Evolutionary conservation across 176 grass and related monocot species (phyloP), one percentile per base, ranked within the genome.

Genomic region (Oryza glumipatula): DNA sequence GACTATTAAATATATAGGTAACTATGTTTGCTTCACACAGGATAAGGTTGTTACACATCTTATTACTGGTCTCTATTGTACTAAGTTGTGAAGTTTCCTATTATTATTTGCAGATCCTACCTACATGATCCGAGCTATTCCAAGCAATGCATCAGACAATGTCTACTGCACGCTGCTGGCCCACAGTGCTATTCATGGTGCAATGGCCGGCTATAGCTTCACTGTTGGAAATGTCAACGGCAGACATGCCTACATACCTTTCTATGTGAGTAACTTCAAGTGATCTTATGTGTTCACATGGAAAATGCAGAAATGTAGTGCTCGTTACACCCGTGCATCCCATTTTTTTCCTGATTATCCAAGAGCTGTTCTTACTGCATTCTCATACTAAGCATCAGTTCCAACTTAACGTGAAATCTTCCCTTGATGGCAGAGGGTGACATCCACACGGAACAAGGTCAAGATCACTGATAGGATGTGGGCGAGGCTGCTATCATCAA

Each of bases 1-100:
- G 91, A 99, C 92, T 26, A 94, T 99, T 22, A 99, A 99, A 88
- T 99, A 96, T 75, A 99, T 99, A 83, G 96, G 96, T 98, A 94
- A 41, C 56, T 71, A 0, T 70, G 7, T 24, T 74, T 58, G 21
- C 14, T 44, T 80, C n/a, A 16, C 43, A 32, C 15, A 68, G 58
- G 77, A 63, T 21, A 30, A 66, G 47, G 21, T 41, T 92, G 2
- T 46, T 70, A n/a, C 61, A 66, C 41, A 85, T 38, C 51, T 28
- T 76, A 13, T 41, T 32, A 32, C 30, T 26, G 32, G 68, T 83
- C 3, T 44, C 11, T 43, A 4, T 39, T 77, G 6, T 35, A 60
- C 5, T 41, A 70, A 38, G 16, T 13, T 90, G 49, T 22, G 70
- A 46, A 78, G 48, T 81, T 63, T 74, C 81, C 14, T 28, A 64